Percentiles rank a stretch among this genome's conserved stretches.
These are phyloP conservation scores for Dacryopinax spathularia DNA, from an alignment of 768 basidiomycete species.

Conservation along the genomic window DNA sequence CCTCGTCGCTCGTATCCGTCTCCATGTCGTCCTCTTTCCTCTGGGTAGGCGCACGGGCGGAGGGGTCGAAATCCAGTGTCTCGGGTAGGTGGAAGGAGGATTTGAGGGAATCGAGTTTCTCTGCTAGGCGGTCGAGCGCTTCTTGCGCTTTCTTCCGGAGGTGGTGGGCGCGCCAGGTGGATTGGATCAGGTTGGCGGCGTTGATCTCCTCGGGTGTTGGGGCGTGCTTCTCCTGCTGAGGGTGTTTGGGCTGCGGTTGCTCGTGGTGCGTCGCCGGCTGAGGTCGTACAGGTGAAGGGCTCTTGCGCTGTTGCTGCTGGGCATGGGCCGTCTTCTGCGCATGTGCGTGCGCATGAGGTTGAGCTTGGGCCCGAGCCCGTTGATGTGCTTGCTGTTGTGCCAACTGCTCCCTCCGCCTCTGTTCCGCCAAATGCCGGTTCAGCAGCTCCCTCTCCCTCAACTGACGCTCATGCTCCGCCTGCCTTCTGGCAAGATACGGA, in stretches of 20 bases:
- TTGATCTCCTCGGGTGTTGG: neutral
- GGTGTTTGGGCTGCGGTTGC: neutral
- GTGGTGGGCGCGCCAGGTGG: neutral
- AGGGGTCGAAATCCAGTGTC: slow-evolving; percentile 30
- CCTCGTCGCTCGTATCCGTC: no score
- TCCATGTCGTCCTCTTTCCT: neutral
- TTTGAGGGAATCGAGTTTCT: slow-evolving; percentile 33
- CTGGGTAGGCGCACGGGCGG: neutral
- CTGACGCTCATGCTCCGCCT: neutral
- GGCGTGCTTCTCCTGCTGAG: neutral
- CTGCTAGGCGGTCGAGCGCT: slow-evolving; percentile 16
- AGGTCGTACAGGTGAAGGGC: no score
- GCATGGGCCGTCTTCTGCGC: no score
- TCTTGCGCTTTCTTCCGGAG: neutral
- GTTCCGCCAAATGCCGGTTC: neutral
- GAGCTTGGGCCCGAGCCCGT: neutral
- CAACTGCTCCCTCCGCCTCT: neutral
- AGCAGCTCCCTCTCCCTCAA: neutral
- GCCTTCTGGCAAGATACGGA: neutral
- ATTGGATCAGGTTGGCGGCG: neutral
- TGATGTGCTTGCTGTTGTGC: neutral
- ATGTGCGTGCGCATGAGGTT: no score
- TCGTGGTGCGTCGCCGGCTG: neutral
- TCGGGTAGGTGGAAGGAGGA: slow-evolving; percentile 34
- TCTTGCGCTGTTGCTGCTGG: no score